Evolutionary conservation across 768 basidiomycete species (phyloP).

Genomic region (Leccinellum rugosiceps): DNA sequence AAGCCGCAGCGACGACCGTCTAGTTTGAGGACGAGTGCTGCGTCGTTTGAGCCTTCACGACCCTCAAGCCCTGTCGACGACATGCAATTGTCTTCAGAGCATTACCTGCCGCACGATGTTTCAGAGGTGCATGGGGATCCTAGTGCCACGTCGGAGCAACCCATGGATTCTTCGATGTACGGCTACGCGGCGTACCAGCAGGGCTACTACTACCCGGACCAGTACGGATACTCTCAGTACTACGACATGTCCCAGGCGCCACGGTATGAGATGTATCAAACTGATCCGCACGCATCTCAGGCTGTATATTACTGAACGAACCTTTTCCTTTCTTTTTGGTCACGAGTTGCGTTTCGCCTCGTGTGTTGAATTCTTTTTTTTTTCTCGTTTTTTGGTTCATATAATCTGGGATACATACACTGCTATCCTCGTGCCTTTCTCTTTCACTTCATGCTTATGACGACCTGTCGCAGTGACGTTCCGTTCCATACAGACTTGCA

Average conservation of each 20-base stretch:
- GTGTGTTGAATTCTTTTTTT: constrained; percentile 4
- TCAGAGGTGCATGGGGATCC: constrained; percentile 16
- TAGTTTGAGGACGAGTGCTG: constrained; percentile 49
- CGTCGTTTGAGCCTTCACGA: constrained; percentile 47
- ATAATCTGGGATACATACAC: constrained; percentile 17
- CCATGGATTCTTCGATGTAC: constrained; percentile 42
- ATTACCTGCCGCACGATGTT: constrained; percentile 10
- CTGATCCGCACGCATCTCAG: constrained; percentile 47
- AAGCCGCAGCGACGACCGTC: constrained; percentile 32
- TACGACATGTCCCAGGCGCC: constrained; percentile 64
- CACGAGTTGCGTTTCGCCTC: constrained; percentile 11
- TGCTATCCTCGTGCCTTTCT: constrained; percentile 15
- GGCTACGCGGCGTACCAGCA: constrained; percentile 54
- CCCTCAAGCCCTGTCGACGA: constrained; percentile 25
- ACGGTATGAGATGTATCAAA: constrained; percentile 65
- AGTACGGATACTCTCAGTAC: constrained; percentile 64
- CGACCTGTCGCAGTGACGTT: constrained; percentile 21
- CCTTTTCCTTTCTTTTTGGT: constrained; percentile 1
- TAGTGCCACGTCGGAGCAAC: constrained; percentile 21
- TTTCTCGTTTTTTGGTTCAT: constrained; percentile 17
- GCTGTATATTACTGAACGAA: constrained; percentile 57
- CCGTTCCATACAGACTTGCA: constrained; percentile 25
- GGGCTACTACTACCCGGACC: constrained; percentile 69
- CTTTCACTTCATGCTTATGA: constrained; percentile 4
- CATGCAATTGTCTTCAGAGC: constrained; percentile 10